Conservation (phyloP, 257 asterid species). For the Forsythia suspensa region DNA sequence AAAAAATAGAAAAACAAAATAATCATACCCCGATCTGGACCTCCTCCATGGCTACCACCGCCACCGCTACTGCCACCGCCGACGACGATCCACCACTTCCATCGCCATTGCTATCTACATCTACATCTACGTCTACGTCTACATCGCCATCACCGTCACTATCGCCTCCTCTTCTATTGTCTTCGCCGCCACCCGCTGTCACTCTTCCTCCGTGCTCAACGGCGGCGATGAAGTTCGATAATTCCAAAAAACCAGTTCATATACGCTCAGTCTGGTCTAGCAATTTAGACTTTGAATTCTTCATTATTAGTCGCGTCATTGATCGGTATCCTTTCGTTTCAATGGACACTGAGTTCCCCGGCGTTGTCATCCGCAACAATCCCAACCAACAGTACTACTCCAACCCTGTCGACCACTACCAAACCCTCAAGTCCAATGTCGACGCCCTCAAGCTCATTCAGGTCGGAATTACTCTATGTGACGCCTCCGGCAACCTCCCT, state of each 20-base stretch:
- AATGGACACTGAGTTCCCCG: conserved; percentile 88
- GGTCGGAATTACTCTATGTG: conserved; percentile 51
- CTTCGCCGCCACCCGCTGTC: conserved; percentile 20
- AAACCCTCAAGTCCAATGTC: conserved; percentile 40
- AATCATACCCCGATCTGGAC: neutral
- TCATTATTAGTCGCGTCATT: conserved; percentile 43
- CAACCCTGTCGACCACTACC: conserved; percentile 38
- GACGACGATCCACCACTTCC: too few species aligned
- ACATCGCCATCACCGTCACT: conserved; percentile 24
- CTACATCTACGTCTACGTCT: neutral
- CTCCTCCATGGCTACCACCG: neutral
- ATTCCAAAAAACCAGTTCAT: conserved; percentile 23
- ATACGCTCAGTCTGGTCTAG: conserved; percentile 65
- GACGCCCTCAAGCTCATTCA: conserved; percentile 47
- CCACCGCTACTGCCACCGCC: neutral
- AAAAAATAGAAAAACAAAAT: neutral
- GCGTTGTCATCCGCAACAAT: conserved; percentile 36
- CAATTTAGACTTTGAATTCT: conserved; percentile 55
- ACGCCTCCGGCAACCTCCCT: conserved; percentile 41
- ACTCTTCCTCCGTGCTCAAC: conserved; percentile 13
- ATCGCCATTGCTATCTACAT: too few species aligned
- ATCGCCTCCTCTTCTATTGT: conserved; percentile 24
- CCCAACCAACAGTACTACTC: conserved; percentile 15
- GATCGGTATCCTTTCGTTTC: conserved; percentile 54
- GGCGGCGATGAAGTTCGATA: neutral